Evolutionary conservation across 352 stramenopile genomes (phyloP), one percentile per base, ranked within the genome.

Genomic region (Hyaloperonospora brassicae): DNA sequence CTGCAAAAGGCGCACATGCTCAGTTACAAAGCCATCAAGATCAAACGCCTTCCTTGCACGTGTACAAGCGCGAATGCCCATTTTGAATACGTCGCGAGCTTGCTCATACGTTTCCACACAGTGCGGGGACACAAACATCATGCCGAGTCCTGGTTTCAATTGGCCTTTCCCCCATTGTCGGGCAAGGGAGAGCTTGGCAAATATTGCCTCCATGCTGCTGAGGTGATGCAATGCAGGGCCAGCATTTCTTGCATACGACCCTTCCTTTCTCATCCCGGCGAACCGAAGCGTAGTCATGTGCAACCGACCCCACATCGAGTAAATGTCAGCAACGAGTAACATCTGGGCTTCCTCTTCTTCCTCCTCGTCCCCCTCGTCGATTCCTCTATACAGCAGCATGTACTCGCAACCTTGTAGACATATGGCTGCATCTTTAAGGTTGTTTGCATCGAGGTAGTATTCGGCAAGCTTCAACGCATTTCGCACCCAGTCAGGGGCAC

Each of bases 11-110:
- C 68, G 72, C 40, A 91, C 72, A 45, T 87, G 66, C 30, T 73
- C 63, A 10, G 76, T 89, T 17, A 89, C 80, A 35, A 83, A 87
- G 7, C 78, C 80, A 43, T 91, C 76, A 23, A 91, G 52, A 8
- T 76, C 63, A 25, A 86, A 12, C 27, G 7, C 7, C 27, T 31
- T 31, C 7, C 27, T 31, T 7, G 27, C 27, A 31, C 27, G 27
- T 8, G 78, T 70, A n/a, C 62, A 74, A 8, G 71, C 71, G 9
- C 61, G 60, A 27, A 84, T 57, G 3, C 72, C 77, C 47, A 78
- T 66, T 52, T 84, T 87, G 65, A 90, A 90, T 10, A 87, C 65
- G 11, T 72, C 53, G 1, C 77, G 77, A 1, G 77, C 79, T 34
- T 66, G 47, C 0, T 85, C 73, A 45, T 77, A 90, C 12, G 43